Percentiles rank a stretch among this genome's conserved stretches.
These are phyloP conservation scores for Fraxinus sp. DNA, from an alignment of 305 asterid species.

Conservation along the genomic window DNA sequence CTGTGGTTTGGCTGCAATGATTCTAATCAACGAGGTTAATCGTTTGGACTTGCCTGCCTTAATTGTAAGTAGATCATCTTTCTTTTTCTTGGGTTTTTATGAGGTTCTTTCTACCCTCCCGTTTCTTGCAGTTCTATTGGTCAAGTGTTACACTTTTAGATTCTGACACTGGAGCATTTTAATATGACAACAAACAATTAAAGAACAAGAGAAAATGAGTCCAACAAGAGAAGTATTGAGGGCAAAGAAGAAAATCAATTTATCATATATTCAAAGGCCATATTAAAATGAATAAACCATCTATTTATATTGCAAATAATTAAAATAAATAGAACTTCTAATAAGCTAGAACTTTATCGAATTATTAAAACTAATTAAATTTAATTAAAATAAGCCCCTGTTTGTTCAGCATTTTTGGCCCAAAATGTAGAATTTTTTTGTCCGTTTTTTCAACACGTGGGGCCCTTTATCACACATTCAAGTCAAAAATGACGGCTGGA, in stretches of 20 bases:
- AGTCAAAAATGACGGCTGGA: too few species aligned
- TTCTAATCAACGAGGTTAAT: slow-evolving; percentile 71
- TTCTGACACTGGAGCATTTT: background rate
- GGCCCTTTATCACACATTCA: too few species aligned
- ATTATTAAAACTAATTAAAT: too few species aligned
- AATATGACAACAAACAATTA: background rate
- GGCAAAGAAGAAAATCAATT: background rate
- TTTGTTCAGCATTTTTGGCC: too few species aligned
- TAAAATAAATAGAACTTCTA: background rate
- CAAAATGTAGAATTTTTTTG: too few species aligned
- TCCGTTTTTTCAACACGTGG: too few species aligned
- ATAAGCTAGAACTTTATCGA: background rate
- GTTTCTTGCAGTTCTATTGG: background rate
- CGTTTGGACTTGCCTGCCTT: slow-evolving; percentile 78
- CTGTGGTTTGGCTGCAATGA: slow-evolving; percentile 98
- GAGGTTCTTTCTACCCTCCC: slow-evolving; percentile 4
- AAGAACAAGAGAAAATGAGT: background rate
- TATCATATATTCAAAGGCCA: background rate
- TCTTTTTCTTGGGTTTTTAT: background rate
- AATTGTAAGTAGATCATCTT: slow-evolving; percentile 50
- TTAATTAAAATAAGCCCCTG: too few species aligned
- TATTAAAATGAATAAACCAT: background rate
- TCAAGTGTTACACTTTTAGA: background rate
- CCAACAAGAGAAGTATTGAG: background rate
- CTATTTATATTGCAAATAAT: background rate